These are phyloP conservation scores for Neurospora sp. DNA, from an alignment of 2,329 filamentous ascomycete genomes.

Conservation along the genomic window DNA sequence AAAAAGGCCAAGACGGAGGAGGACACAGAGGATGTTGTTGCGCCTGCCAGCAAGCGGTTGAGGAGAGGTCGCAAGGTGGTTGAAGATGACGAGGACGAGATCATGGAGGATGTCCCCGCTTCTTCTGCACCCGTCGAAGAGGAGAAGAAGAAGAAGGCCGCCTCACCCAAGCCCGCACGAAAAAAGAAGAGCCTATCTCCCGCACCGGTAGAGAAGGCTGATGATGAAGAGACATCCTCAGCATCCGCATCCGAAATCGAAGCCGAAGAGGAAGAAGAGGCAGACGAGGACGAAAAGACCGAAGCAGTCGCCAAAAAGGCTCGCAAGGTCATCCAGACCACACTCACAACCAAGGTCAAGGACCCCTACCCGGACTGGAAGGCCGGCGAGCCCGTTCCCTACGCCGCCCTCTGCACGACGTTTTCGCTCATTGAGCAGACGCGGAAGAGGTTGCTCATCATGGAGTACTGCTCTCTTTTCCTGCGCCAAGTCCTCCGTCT, in stretches of 20 bases:
- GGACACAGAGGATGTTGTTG: constrained; percentile 33
- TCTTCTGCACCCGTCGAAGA: constrained; percentile 19
- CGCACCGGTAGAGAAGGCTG: constrained; percentile 26
- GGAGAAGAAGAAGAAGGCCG: constrained; percentile 16
- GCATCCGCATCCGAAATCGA: constrained; percentile 42
- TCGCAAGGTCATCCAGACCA: constrained; percentile 70
- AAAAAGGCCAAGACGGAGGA: constrained; percentile 22
- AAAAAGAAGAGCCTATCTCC: constrained; percentile 19
- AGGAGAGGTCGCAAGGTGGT: constrained; percentile 35
- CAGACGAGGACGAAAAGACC: constrained; percentile 51
- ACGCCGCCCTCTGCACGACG: constrained; percentile 86
- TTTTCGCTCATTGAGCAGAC: constrained; percentile 95
- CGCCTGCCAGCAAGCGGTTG: constrained; percentile 38
- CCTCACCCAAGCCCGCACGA: constrained; percentile 19
- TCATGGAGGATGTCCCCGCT: constrained; percentile 25
- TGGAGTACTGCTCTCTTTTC: constrained; percentile 82
- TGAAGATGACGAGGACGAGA: constrained; percentile 40
- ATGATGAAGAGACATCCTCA: constrained; percentile 33
- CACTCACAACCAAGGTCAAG: constrained; percentile 56
- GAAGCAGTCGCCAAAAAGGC: constrained; percentile 64
- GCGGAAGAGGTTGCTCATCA: constrained; percentile 79
- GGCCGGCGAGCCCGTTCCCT: constrained; percentile 78
- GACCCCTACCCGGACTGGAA: constrained; percentile 96
- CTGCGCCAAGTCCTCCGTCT: constrained; percentile 88
- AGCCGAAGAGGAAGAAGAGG: constrained; percentile 33